These are phyloP conservation scores for Boletus huronensis DNA, from an alignment of 768 basidiomycete species.

Conservation along the genomic window DNA sequence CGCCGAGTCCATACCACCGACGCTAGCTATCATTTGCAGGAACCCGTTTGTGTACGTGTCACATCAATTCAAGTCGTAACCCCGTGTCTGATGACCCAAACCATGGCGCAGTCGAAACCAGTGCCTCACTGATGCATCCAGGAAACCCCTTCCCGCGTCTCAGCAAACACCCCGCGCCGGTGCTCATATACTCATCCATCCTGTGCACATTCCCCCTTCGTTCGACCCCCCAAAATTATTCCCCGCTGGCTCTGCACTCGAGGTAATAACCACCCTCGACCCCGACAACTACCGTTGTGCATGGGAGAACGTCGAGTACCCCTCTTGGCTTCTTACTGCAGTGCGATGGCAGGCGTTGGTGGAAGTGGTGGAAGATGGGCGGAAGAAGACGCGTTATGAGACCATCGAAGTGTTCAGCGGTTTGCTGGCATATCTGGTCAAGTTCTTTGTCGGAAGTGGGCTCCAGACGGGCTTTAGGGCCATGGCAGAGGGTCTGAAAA, in stretches of 20 bases:
- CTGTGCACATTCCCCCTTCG: conserved; percentile 60
- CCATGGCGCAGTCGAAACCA: conserved; percentile 44
- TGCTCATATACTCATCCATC: conserved; percentile 42
- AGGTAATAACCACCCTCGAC: conserved; percentile 49
- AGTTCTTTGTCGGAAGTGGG: conserved; percentile 40
- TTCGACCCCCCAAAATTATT: conserved; percentile 37
- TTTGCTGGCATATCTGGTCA: conserved; percentile 50
- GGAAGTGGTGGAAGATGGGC: conserved; percentile 42
- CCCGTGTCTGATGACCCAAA: background rate
- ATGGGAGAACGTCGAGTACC: conserved; percentile 46
- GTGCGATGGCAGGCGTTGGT: conserved; percentile 64
- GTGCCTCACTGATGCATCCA: conserved; percentile 41
- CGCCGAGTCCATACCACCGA: background rate
- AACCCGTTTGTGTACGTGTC: conserved; percentile 60
- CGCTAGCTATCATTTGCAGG: conserved; percentile 36
- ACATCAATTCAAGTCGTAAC: background rate
- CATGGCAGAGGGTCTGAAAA: conserved; percentile 57
- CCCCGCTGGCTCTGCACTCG: conserved; percentile 40
- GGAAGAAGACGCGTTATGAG: conserved; percentile 57
- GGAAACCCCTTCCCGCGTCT: conserved; percentile 34
- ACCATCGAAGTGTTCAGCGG: conserved; percentile 60
- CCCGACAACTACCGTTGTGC: conserved; percentile 51
- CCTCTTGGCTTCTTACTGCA: conserved; percentile 46
- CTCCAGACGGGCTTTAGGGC: conserved; percentile 47
- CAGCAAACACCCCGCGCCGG: conserved; percentile 52